These are phyloP conservation scores for Ceratobasidium sp. DNA, from an alignment of 1,284 basidiomycete species.

Conservation along the genomic window DNA sequence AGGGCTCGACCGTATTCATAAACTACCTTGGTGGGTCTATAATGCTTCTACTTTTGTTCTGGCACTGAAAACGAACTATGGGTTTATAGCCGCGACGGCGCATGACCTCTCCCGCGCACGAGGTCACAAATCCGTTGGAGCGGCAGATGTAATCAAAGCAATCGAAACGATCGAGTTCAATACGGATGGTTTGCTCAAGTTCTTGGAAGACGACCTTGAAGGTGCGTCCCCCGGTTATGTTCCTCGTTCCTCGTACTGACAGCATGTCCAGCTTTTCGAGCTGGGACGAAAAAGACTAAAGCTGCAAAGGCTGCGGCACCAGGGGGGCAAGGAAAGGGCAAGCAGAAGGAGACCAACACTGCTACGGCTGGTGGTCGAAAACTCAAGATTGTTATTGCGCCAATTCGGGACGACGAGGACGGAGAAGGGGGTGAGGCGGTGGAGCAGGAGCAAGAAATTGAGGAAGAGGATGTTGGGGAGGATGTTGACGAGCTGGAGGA, in stretches of 20 bases:
- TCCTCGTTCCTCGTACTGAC: neutral
- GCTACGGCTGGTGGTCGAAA: conserved; percentile 17
- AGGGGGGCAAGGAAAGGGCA: neutral
- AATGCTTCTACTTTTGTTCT: conserved; percentile 30
- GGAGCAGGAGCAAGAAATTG: neutral
- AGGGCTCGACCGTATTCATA: conserved; percentile 89
- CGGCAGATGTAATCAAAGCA: conserved; percentile 87
- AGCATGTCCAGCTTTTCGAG: conserved; percentile 29
- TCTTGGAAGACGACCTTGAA: conserved; percentile 74
- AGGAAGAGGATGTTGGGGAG: conserved; percentile 31
- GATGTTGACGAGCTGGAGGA: conserved; percentile 35
- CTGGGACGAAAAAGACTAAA: conserved; percentile 38
- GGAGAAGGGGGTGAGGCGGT: neutral
- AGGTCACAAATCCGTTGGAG: conserved; percentile 87
- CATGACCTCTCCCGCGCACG: conserved; percentile 86
- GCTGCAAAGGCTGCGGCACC: neutral
- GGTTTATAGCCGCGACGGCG: conserved; percentile 58
- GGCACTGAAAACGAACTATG: neutral
- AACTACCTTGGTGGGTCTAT: conserved; percentile 78
- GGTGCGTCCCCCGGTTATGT: conserved; percentile 55
- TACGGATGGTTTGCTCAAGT: conserved; percentile 68
- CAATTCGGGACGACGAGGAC: conserved; percentile 25
- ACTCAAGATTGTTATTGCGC: conserved; percentile 34
- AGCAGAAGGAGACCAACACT: neutral
- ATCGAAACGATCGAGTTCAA: conserved; percentile 78